Conservation (phyloP, 2,329 filamentous ascomycete species). For the Fusarium chuoi region DNA sequence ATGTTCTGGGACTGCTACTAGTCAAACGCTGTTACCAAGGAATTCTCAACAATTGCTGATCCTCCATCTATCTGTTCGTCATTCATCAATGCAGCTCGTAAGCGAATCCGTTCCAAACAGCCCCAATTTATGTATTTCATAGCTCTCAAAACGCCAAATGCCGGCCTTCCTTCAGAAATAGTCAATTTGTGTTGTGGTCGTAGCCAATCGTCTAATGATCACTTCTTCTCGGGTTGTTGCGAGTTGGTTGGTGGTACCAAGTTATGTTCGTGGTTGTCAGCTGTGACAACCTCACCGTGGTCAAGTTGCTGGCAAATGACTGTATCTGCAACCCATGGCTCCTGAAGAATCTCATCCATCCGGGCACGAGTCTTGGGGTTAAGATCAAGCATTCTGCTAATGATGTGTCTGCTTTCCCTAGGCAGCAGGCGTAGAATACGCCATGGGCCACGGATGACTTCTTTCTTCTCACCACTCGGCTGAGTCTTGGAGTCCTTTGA, state of each 20-base stretch:
- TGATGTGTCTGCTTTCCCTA: constrained; percentile 87
- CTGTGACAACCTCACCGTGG: constrained; percentile 74
- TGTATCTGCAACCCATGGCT: constrained; percentile 89
- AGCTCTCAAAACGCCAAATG: constrained; percentile 41
- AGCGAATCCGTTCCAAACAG: constrained; percentile 31
- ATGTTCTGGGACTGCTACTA: constrained; percentile 6
- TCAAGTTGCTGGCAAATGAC: constrained; percentile 84
- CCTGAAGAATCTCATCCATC: constrained; percentile 85
- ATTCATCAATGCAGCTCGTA: constrained; percentile 32
- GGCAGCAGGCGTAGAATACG: constrained; percentile 87
- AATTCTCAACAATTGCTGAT: constrained; percentile 34
- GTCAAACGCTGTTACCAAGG: constrained; percentile 15
- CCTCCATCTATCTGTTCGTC: constrained; percentile 41
- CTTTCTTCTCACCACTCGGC: constrained; percentile 65
- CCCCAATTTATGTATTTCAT: constrained; percentile 28
- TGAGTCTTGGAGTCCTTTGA: constrained; percentile 37
- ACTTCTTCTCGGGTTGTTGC: constrained; percentile 47
- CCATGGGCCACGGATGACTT: constrained; percentile 93
- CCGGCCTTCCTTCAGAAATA: constrained; percentile 8
- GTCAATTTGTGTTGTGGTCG: constrained; percentile 3
- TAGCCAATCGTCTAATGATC: constrained; percentile 9
- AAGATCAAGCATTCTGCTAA: constrained; percentile 91
- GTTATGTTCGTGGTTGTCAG: constrained; percentile 83
- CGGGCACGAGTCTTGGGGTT: constrained; percentile 85
- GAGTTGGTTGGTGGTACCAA: constrained; percentile 74